phyloP scores from a whole-genome alignment of 192 early-diverging fungal genomes.

The Podila verticillata region DNA sequence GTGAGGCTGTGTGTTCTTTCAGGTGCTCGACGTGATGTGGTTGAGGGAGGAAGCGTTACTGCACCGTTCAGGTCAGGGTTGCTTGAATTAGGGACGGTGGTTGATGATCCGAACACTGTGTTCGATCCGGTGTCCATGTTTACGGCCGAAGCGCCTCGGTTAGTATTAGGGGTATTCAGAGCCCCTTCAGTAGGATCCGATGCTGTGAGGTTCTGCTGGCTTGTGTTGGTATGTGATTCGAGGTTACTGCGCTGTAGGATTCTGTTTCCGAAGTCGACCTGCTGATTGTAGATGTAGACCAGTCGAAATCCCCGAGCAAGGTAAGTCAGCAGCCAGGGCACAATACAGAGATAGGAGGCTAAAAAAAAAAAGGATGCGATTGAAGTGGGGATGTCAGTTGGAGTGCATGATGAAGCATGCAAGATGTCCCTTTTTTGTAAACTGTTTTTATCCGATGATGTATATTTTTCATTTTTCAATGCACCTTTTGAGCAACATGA shows the following conservation, averaged over 20 bases:
- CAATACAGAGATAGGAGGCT: conserved; percentile 35
- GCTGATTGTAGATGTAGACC: conserved; percentile 46
- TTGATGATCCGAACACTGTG: neutral
- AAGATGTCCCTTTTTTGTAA: neutral
- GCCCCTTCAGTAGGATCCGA: neutral
- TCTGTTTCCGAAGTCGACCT: conserved; percentile 36
- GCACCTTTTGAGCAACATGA: neutral
- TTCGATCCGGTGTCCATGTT: neutral
- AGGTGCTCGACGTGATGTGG: neutral
- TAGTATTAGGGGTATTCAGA: too few species aligned
- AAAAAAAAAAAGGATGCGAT: neutral
- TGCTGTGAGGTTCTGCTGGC: neutral
- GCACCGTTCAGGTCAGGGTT: neutral
- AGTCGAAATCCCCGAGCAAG: conserved; percentile 43
- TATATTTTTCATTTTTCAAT: too few species aligned
- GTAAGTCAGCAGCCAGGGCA: conserved; percentile 48
- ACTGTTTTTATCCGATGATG: neutral
- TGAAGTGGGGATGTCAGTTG: neutral
- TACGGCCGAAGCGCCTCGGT: neutral
- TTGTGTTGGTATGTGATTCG: neutral
- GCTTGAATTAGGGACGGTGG: neutral
- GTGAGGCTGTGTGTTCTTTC: neutral
- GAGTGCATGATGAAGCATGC: neutral
- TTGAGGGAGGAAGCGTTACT: neutral
- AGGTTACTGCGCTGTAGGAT: conserved; percentile 11